Percentiles rank a stretch among this genome's conserved stretches.
Evolutionary conservation across 306 rosid species (phyloP).

Genomic region (Clitoria ternatea): DNA sequence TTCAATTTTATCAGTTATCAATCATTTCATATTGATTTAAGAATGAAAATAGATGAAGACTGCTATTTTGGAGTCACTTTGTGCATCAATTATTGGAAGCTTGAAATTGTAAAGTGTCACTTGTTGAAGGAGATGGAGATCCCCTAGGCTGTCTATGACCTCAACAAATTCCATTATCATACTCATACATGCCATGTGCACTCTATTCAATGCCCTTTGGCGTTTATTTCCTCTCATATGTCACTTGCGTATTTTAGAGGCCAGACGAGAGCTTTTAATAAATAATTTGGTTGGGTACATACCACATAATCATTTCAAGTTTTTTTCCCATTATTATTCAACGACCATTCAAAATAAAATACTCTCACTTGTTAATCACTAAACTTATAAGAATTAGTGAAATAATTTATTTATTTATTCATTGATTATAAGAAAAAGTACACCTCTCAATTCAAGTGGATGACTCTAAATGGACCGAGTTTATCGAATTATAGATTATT

Average conservation of each 20-base stretch:
- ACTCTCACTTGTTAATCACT: too few relatives aligned
- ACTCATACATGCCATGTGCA: constrained; percentile 32
- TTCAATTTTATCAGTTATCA: too few relatives aligned
- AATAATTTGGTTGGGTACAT: background rate
- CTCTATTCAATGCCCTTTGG: constrained; percentile 24
- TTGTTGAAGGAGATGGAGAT: constrained; percentile 1
- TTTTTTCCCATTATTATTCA: background rate
- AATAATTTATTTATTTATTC: too few relatives aligned
- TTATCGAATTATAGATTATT: too few relatives aligned
- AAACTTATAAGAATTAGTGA: too few relatives aligned
- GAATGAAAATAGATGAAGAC: too few relatives aligned
- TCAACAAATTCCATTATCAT: constrained; percentile 15
- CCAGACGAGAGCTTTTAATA: background rate
- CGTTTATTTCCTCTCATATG: background rate
- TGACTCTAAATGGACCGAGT: too few relatives aligned
- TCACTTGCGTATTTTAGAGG: constrained; percentile 4
- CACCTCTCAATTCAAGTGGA: too few relatives aligned
- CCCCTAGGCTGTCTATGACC: background rate
- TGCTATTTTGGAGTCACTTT: constrained; percentile 20
- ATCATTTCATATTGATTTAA: too few relatives aligned
- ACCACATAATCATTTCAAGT: background rate
- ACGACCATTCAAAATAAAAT: too few relatives aligned
- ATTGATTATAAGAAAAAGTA: too few relatives aligned
- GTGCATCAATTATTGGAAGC: constrained; percentile 19
- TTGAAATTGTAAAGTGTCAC: constrained; percentile 2